Percentiles rank a stretch among this genome's conserved stretches.
Conservation (phyloP, 495 filamentous ascomycete genomes). For the Astrocystis sublimbata region DNA sequence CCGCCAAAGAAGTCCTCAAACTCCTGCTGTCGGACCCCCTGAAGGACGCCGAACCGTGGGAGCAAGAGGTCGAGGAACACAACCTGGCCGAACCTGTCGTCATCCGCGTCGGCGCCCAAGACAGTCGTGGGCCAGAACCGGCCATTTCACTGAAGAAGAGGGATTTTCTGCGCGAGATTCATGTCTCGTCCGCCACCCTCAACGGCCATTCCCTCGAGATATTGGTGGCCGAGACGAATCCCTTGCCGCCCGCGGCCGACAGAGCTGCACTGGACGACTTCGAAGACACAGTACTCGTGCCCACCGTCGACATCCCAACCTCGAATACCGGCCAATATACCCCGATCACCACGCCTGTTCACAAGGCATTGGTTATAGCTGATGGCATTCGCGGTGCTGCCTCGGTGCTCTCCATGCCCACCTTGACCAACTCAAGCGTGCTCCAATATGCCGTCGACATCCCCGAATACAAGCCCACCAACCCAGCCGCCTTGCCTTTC, state of each 20-base stretch:
- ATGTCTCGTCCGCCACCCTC: constrained; percentile 67
- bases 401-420: constrained; percentile 39
- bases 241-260: constrained; percentile 45
- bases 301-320: constrained; percentile 66
- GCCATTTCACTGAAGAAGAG: constrained; percentile 29
- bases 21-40: constrained; percentile 79
- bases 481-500: constrained; percentile 37
- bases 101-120: constrained; percentile 42
- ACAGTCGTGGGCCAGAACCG: constrained; percentile 20
- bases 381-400: constrained; percentile 58
- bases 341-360: constrained; percentile 77
- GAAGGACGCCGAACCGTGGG: constrained; percentile 64
- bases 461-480: constrained; percentile 33
- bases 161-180: constrained; percentile 46
- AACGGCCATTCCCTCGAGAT: constrained; percentile 74
- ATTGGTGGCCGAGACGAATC: constrained; percentile 60
- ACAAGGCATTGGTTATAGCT: constrained; percentile 75
- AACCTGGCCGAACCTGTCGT: constrained; percentile 45
- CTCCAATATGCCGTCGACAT: constrained; percentile 47
- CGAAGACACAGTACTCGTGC: constrained; percentile 67
- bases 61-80: constrained; percentile 60
- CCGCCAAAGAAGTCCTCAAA: constrained; percentile 61
- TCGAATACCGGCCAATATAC: constrained; percentile 60
- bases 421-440: constrained; percentile 35
- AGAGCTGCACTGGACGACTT: constrained; percentile 31